Percentiles rank a stretch among this genome's conserved stretches.
Evolutionary conservation across 129 eudicot genomes (phyloP).

Genomic region (Tagetes patula): DNA sequence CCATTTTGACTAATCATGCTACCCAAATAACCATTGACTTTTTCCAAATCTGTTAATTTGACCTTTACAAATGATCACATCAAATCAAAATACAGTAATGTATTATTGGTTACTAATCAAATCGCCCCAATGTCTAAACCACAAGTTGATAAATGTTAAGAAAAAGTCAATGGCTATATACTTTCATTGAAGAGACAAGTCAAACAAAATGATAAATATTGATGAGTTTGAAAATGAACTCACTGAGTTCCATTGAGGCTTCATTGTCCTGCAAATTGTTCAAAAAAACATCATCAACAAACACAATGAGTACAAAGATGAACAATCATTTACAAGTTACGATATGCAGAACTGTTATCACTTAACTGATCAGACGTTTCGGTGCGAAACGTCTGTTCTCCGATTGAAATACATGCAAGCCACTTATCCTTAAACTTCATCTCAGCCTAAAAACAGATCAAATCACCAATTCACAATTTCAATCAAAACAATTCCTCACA

Average conservation of each 20-base stretch:
- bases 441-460: constrained; percentile 59
- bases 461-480: not conserved
- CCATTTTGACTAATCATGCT: not conserved
- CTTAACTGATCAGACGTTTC: constrained; percentile 71
- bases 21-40: not conserved
- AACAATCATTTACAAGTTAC: not conserved
- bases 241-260: constrained; percentile 89
- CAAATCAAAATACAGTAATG: not conserved
- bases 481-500: not conserved
- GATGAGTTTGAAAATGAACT: constrained; percentile 36
- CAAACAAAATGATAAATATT: constrained; percentile 9
- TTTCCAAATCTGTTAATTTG: not conserved
- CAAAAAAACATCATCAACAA: not conserved
- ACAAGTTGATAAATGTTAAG: not conserved
- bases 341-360: not conserved
- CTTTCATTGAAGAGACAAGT: not conserved
- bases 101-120: not conserved
- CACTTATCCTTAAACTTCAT: constrained; percentile 91
- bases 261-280: constrained; percentile 61
- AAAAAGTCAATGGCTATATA: not conserved
- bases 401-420: constrained; percentile 86
- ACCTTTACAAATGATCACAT: not conserved
- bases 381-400: constrained; percentile 92
- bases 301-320: not conserved
- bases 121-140: not conserved